Base-by-base conservation (phyloP, 73 alveolate species). In the Paraurostyla sp. region DNA sequence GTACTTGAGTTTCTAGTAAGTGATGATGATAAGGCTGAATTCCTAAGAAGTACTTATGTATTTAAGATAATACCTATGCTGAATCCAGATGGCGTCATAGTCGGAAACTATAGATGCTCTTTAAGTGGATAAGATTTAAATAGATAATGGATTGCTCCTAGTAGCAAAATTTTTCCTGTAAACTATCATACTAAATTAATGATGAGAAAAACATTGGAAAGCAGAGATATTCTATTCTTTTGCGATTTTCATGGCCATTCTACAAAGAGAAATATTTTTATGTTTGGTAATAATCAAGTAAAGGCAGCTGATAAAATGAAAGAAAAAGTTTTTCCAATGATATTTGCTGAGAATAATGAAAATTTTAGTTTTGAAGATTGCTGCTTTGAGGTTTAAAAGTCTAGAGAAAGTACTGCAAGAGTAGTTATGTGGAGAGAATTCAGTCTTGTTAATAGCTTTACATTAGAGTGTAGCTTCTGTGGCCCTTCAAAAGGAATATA, bases 201-300 rank as follows among this genome's bases (percentile, higher is more conserved):
- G 97, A 88, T 93, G 60, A 71, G 87, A 58, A 93, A 93, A 90
- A 78, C 93, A 63, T 56, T 93, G 25, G 80, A 90, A 25, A 93
- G 93, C 85, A 78, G 97, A 71, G 91, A 88, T 52, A 71, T 93
- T 11, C 88, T 90, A 0, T 87, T 82, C 87, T 89, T 93, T 32
- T 71, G 87, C 43, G 97, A 93, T 89, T 86, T 92, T 57, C 97
- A 93, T 83, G 95, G 95, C 9, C 97, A 93, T 71, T 93, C 93
- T 69, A 93, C 93, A 1, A 76, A 93, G 41, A 83, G 88, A 84
- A 93, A 93, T 76, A 80, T 93, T 41, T 93, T 93, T 63, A 84
- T 93, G 78, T 93, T 89, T 89, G 89, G 89, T 13, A 43, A 78
- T 62, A 48, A 65, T 23, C 62, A 48, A n/a, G 60, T 54, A 6